Percentiles rank a stretch among this genome's conserved stretches.
phyloP scores from a whole-genome alignment of 768 basidiomycete species.

The Jaapia argillacea region DNA sequence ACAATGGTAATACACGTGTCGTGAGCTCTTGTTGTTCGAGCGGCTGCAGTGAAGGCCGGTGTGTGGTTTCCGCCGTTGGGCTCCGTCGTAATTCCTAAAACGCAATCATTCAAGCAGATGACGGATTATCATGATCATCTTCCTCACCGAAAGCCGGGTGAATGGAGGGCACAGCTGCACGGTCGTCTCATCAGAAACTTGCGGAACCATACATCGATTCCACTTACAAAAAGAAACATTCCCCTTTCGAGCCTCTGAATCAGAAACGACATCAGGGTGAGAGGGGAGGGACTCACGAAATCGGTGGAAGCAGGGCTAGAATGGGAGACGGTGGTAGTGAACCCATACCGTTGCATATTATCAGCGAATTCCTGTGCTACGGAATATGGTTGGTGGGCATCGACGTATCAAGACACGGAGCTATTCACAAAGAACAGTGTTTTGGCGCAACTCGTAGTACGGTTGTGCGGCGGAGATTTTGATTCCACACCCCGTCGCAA shows the following conservation, averaged over 20 bases:
- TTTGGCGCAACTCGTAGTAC: slow-evolving; percentile 24
- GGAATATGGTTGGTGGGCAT: too few species aligned
- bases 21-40: slow-evolving; percentile 53
- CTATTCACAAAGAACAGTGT: slow-evolving; percentile 18
- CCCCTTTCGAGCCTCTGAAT: slow-evolving; percentile 42
- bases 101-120: too few species aligned
- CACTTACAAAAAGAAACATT: slow-evolving; percentile 58
- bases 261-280: too few species aligned
- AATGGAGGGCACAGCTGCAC: slow-evolving; percentile 15
- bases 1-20: slow-evolving; percentile 42
- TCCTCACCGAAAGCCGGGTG: slow-evolving; percentile 9
- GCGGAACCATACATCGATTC: slow-evolving; percentile 22
- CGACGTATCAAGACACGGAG: neutral
- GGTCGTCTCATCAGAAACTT: slow-evolving; percentile 41
- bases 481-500: slow-evolving; percentile 33
- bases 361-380: slow-evolving; percentile 46
- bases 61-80: slow-evolving; percentile 73
- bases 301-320: slow-evolving; percentile 52
- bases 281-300: slow-evolving; percentile 55
- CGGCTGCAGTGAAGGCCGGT: slow-evolving; percentile 50
- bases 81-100: slow-evolving; percentile 59
- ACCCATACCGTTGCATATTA: slow-evolving; percentile 34
- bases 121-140: neutral
- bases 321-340: slow-evolving; percentile 20
- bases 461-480: slow-evolving; percentile 14